These are phyloP conservation scores for Baudoinia panamericana DNA, from an alignment of 495 filamentous ascomycete genomes.

Conservation along the genomic window DNA sequence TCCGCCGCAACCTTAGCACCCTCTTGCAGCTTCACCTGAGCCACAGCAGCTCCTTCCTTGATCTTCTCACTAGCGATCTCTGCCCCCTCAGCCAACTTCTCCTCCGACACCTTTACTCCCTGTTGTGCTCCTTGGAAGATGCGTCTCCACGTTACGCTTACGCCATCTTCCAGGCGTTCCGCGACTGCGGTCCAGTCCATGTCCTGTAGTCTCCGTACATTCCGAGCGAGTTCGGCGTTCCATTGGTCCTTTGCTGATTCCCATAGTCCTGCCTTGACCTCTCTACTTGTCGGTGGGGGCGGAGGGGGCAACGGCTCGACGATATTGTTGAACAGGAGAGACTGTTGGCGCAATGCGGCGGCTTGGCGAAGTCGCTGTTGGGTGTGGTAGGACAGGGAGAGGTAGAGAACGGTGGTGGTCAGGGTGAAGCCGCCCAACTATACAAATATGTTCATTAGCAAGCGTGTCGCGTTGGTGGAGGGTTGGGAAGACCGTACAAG, in stretches of 20 bases:
- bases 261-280: constrained; percentile 21
- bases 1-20: no score
- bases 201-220: constrained; percentile 24
- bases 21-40: no score
- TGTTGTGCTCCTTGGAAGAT: constrained; percentile 23
- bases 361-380: constrained; percentile 58
- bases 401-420: constrained; percentile 68
- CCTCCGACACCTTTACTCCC: constrained; percentile 12
- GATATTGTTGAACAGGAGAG: constrained; percentile 41
- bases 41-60: no score
- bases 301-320: constrained; percentile 44
- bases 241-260: constrained; percentile 33
- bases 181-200: constrained; percentile 28
- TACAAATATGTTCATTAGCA: no score
- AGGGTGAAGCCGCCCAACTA: constrained; percentile 76
- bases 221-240: constrained; percentile 29
- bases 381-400: constrained; percentile 61
- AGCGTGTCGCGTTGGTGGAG: constrained; percentile 9
- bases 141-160: constrained; percentile 14
- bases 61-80: no score
- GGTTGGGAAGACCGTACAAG: constrained; percentile 47
- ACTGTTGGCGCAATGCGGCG: constrained; percentile 56
- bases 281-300: constrained; percentile 50
- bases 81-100: no score
- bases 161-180: constrained; percentile 25